Evolutionary conservation across 108 stramenopile species (phyloP), one percentile per base, ranked within the genome.

Genomic region (Cyclotella cryptica): DNA sequence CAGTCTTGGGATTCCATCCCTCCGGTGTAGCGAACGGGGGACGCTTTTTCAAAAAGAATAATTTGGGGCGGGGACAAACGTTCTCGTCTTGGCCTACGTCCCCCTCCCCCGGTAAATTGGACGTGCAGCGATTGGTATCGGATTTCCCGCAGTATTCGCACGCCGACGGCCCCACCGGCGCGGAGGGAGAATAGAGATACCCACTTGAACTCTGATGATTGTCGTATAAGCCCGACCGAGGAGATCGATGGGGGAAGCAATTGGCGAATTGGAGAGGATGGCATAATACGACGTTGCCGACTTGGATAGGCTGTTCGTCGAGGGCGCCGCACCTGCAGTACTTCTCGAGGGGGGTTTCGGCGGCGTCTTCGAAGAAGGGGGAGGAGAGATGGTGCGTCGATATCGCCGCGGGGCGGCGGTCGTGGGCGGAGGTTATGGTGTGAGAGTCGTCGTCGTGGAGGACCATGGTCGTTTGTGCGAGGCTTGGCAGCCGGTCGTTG

Each of bases 41-140:
- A 52, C 68, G 58, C 49, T 81, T 81, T 53, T 81, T 81, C 1
- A 81, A 68, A 51, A 81, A 81, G 69, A 81, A 81, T 45, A 81
- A 54, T 58, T 74, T 81, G 14, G 80, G 80, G 24, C 80, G 80
- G 4, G 53, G 80, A 41, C 80, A 81, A n/a, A 58, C 18, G 21
- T 26, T n/a, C 0, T 15, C 17, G 13, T 28, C 52, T 17, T 46
- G n/a, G 2, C 19, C 3, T 3, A 17, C 11, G n/a, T 65, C 57
- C 39, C 57, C 19, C 29, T 62, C 47, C 47, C 21, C 49, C 29
- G 75, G 67, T 49, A 70, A 55, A 51, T 70, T 65, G 47, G 68
- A 51, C 0, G 9, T 43, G 21, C 80, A 81, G 0, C 65, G 41
- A n/a, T 70, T 44, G n/a, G 69, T 64, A 63, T 71, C 62, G 3